Conservation (phyloP, 306 rosid genomes). For the Acacia crassicarpa region DNA sequence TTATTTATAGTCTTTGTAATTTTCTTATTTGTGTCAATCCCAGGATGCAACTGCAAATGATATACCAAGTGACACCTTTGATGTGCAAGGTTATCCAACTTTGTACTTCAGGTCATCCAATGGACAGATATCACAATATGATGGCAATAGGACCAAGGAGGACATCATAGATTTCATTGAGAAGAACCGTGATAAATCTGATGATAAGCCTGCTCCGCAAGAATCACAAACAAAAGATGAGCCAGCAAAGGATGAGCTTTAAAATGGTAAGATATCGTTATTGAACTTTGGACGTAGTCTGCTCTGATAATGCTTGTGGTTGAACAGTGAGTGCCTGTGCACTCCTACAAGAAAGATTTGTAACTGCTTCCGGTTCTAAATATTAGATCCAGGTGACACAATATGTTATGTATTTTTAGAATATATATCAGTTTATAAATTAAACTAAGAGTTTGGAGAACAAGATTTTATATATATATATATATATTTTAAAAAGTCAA, state of each 20-base stretch:
- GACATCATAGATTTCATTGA: conserved; percentile 69
- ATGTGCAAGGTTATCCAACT: conserved; percentile 86
- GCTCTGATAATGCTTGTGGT: neutral
- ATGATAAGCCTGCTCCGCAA: conserved; percentile 34
- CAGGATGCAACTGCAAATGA: conserved; percentile 96
- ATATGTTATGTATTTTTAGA: too few species aligned
- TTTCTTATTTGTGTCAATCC: conserved; percentile 13
- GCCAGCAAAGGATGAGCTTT: conserved; percentile 78
- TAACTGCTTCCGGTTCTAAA: neutral
- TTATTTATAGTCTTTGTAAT: neutral
- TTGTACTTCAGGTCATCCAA: conserved; percentile 70
- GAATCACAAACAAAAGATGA: conserved; percentile 59
- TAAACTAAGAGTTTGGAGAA: too few species aligned
- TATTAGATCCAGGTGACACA: too few species aligned
- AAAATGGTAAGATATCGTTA: conserved; percentile 42
- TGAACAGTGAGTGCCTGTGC: neutral
- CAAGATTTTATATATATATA: too few species aligned
- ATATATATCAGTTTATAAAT: too few species aligned
- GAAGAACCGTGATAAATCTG: conserved; percentile 61
- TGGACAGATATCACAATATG: conserved; percentile 58
- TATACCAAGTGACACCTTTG: conserved; percentile 56
- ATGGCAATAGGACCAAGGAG: conserved; percentile 76
- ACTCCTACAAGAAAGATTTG: neutral
- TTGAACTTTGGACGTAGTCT: neutral
- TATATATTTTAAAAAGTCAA: too few species aligned